These are phyloP conservation scores for Solanum lycopersicoides DNA, from an alignment of 257 asterid species.

Conservation along the genomic window DNA sequence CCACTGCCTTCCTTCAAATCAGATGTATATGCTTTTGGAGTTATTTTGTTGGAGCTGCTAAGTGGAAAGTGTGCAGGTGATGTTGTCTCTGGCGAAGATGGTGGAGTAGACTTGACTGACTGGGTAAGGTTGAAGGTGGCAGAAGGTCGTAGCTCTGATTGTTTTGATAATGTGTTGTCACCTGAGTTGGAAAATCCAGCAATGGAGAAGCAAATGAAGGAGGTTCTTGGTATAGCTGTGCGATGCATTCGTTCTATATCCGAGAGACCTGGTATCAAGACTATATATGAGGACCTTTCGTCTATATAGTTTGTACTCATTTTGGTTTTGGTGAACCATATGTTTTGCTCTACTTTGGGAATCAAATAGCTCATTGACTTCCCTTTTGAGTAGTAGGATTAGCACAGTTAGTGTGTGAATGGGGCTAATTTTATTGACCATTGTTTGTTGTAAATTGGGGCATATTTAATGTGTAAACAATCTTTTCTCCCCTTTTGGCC, in stretches of 20 bases:
- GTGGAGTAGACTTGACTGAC: slow-evolving; percentile 83
- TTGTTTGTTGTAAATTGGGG: slow-evolving; percentile 35
- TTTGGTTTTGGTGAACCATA: not conserved
- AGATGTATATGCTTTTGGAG: slow-evolving; percentile 91
- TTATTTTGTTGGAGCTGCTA: slow-evolving; percentile 66
- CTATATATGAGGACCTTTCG: slow-evolving; percentile 85
- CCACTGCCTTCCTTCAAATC: slow-evolving; percentile 93
- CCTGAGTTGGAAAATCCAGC: slow-evolving; percentile 53
- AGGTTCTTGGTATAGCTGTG: slow-evolving; percentile 81
- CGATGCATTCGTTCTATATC: slow-evolving; percentile 75
- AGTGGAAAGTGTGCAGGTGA: slow-evolving; percentile 97
- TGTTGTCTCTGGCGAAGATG: slow-evolving; percentile 88
- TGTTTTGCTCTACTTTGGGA: slow-evolving; percentile 29
- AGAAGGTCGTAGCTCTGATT: slow-evolving; percentile 69
- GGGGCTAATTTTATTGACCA: slow-evolving; percentile 17
- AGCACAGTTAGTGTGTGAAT: slow-evolving; percentile 22
- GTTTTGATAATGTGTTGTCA: slow-evolving; percentile 55
- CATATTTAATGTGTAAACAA: not conserved
- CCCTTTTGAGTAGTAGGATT: slow-evolving; percentile 45
- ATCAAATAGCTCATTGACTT: slow-evolving; percentile 79
- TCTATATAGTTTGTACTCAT: slow-evolving; percentile 42
- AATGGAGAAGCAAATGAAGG: slow-evolving; percentile 78
- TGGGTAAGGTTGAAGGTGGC: slow-evolving; percentile 93
- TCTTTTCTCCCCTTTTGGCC: not conserved
- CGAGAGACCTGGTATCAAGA: slow-evolving; percentile 95